Evolutionary conservation across 2,329 filamentous ascomycete genomes (phyloP), one percentile per base, ranked within the genome.

Genomic region (Xylariaceae sp.): DNA sequence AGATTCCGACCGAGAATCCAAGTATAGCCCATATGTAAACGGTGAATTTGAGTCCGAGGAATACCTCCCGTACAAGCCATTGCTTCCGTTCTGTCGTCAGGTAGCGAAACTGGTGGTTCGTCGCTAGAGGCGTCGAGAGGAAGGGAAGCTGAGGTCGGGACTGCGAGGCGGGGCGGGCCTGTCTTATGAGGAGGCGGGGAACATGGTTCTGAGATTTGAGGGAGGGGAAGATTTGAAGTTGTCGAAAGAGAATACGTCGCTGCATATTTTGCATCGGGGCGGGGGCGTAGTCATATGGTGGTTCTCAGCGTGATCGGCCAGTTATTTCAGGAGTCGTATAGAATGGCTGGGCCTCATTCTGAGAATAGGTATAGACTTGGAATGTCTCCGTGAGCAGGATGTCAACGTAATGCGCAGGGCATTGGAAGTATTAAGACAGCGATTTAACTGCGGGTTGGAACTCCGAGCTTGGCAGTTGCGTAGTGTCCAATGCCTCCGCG

Each of bases 81-180:
- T 76, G 74, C 60, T 83, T 86, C 58, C 84, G 83, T 67, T 91
- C 86, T 0, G 89, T 95, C n/a, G 88, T 90, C 55, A 95, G 80
- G 57, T 88, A 81, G 49, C 92, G 86, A 3, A 81, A 80, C 36
- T 86, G 74, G 41, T 82, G 76, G 29, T 76, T 68, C 40, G 71
- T 53, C 18, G 73, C 51, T 37, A 70, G 58, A 37, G 74, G 78
- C 1, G 75, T 71, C 32, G 71, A 74, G 67, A 79, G 77, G 66
- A 77, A 85, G 50, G 75, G 80, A n/a, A 71, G 72, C 65, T 72
- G 78, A 51, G 69, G 80, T 53, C 72, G 74, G 56, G 54, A 68
- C 61, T 61, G 66, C 63, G 56, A 73, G 32, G 64, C 54, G 10
- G 67, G 70, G 22, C 78, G 72, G 7, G 80, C 74, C 57, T 80